These are phyloP conservation scores for Cymbidium sinense DNA, from an alignment of 106 monocot genomes.

Conservation along the genomic window DNA sequence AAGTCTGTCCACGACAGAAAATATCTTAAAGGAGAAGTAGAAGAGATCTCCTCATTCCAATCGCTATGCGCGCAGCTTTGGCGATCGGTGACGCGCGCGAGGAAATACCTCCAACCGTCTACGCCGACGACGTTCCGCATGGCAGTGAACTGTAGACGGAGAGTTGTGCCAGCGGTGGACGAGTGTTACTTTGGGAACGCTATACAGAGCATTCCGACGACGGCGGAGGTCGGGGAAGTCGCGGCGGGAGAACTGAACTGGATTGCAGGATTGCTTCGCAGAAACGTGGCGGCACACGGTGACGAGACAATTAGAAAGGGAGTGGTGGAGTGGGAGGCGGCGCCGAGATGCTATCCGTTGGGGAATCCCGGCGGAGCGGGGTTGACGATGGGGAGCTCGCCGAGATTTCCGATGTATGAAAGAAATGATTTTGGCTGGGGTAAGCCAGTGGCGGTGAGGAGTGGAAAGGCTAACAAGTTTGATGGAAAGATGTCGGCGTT, in stretches of 20 bases:
- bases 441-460: slow-evolving; percentile 24
- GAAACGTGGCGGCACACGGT: slow-evolving; percentile 19
- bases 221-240: slow-evolving; percentile 27
- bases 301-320: slow-evolving; percentile 16
- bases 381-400: slow-evolving; percentile 35
- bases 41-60: slow-evolving; percentile 67
- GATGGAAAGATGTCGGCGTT: slow-evolving; percentile 56
- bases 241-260: slow-evolving; percentile 17
- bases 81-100: slow-evolving; percentile 66
- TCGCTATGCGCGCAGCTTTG: slow-evolving; percentile 71
- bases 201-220: slow-evolving; percentile 38
- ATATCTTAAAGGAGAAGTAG: not conserved
- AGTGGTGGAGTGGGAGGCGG: slow-evolving; percentile 34
- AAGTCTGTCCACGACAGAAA: not conserved
- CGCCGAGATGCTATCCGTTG: slow-evolving; percentile 28
- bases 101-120: slow-evolving; percentile 17
- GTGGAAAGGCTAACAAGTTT: slow-evolving; percentile 50
- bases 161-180: slow-evolving; percentile 25
- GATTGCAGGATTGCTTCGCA: slow-evolving; percentile 25
- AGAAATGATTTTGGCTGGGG: slow-evolving; percentile 55
- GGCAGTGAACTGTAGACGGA: slow-evolving; percentile 42
- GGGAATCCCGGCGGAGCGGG: slow-evolving; percentile 33
- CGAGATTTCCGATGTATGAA: slow-evolving; percentile 47
- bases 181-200: slow-evolving; percentile 50
- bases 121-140: slow-evolving; percentile 27